Evolutionary conservation across 2,329 filamentous ascomycete species (phyloP).

Genomic region (Colletotrichum magnum): DNA sequence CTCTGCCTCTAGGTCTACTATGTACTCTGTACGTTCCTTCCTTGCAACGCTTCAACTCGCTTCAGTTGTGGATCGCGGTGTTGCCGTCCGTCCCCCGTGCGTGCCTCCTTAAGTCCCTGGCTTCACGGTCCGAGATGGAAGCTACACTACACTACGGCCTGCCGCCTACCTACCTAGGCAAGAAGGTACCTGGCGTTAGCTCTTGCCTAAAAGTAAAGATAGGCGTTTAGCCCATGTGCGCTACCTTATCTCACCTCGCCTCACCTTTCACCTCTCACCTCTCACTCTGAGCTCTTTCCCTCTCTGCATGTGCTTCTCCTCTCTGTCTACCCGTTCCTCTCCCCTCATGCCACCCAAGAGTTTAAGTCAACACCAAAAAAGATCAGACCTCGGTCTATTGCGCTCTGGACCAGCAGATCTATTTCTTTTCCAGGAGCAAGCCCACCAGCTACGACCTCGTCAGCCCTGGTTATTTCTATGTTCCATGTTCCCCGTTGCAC

Average conservation of each 20-base stretch:
- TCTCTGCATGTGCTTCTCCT: constrained; percentile 30
- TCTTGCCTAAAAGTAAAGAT: neutral
- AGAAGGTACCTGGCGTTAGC: neutral
- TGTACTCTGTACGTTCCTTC: too few species aligned
- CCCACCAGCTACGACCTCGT: constrained; percentile 3
- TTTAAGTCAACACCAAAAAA: constrained; percentile 19
- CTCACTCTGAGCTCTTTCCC: neutral
- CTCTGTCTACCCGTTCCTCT: neutral
- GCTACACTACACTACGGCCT: constrained; percentile 31
- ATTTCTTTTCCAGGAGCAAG: constrained; percentile 15
- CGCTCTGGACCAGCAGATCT: constrained; percentile 32
- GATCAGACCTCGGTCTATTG: constrained; percentile 28
- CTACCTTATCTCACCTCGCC: constrained; percentile 13
- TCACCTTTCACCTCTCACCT: neutral
- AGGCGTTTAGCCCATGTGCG: constrained; percentile 5
- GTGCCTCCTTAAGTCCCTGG: neutral
- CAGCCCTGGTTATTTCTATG: constrained; percentile 17
- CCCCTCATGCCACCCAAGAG: constrained; percentile 26
- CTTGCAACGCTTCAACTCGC: constrained; percentile 7
- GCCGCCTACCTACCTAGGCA: neutral
- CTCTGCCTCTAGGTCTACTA: neutral
- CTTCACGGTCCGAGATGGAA: constrained; percentile 19
- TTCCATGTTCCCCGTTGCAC: constrained; percentile 17
- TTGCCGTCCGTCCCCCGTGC: constrained; percentile 10
- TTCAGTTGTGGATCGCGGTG: constrained; percentile 33